These are phyloP conservation scores for Amylocystis lapponica DNA, from an alignment of 768 basidiomycete genomes.

Conservation along the genomic window DNA sequence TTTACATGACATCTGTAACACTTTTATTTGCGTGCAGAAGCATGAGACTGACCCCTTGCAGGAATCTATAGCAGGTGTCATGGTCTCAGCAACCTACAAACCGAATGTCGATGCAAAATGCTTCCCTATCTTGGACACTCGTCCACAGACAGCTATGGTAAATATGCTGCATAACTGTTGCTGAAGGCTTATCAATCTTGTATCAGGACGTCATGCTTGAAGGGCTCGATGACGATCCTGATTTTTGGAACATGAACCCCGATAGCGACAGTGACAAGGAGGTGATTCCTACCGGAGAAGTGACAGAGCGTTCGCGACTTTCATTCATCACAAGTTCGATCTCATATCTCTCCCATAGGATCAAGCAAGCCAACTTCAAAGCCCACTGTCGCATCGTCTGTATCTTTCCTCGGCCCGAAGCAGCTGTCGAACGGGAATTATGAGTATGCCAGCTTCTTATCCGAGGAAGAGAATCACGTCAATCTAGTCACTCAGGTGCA, in stretches of 20 bases:
- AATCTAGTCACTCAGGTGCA: slow-evolving; percentile 62
- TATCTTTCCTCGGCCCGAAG: slow-evolving; percentile 17
- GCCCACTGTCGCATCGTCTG: background rate
- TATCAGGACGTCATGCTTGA: slow-evolving; percentile 58
- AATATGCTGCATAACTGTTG: background rate
- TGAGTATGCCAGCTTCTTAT: too few species aligned
- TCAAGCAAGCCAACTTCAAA: background rate
- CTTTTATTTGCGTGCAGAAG: too few species aligned
- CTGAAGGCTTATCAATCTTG: background rate
- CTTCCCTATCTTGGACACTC: slow-evolving; percentile 68
- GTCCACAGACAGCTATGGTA: slow-evolving; percentile 59
- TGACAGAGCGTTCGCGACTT: too few species aligned
- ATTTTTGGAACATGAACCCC: slow-evolving; percentile 55
- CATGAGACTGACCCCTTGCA: slow-evolving; percentile 26
- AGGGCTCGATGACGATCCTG: slow-evolving; percentile 61
- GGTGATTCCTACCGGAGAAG: too few species aligned
- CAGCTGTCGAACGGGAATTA: slow-evolving; percentile 60
- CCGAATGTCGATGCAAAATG: slow-evolving; percentile 46
- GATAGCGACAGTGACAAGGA: slow-evolving; percentile 29
- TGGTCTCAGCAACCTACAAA: slow-evolving; percentile 46
- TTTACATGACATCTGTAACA: slow-evolving; percentile 59
- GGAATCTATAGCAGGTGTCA: slow-evolving; percentile 73
- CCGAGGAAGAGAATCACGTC: too few species aligned
- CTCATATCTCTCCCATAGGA: too few species aligned
- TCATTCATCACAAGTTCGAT: too few species aligned